Base-by-base conservation (phyloP, 192 early-diverging fungal genomes). In the Entophlyctis luteolus region DNA sequence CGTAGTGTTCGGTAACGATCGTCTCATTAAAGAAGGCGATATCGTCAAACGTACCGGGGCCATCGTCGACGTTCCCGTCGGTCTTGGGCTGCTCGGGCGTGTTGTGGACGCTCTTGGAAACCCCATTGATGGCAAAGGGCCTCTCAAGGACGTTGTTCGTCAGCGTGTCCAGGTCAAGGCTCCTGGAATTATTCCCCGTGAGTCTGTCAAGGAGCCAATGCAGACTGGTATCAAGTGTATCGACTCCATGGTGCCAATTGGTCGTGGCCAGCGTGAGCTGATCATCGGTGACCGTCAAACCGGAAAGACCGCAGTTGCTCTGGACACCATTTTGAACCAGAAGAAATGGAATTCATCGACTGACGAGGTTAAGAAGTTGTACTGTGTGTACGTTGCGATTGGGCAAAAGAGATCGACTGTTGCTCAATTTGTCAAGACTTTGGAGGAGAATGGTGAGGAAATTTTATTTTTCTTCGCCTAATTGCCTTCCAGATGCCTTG, bases 201-300 rank as follows among this genome's bases (percentile, higher is more conserved):
- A 94, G 80, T 98, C 96, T 72, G 96, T 98, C 75, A 92, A 93
- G 81, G 93, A 97, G 86, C 96, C 96, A 73, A 96, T 98, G 94
- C 93, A 94, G 82, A 98, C 96, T 79, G 96, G 96, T 83, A 95
- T 94, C 86, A 98, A 98, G 88, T 98, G 93, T 73, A 93, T 98
- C 76, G 96, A 98, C 89, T 97, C 96, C 82, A 98, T 98, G 96
- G 89, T 98, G 72, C 96, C 96, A 67, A 96, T 98, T 69, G 96
- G 96, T 76, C 93, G 96, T 94, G 96, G 96, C 78, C 96, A 98
- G 88, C 93, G 96, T 93, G 96, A 98, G 85, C 88, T 98, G 85
- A 98, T 98, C 79, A 98, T 97, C 83, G 96, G 96, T 81, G 96
- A 98, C 86, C 93, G 95, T 89, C 96, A 98, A 79, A 98, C 96